Base-by-base conservation (phyloP, 2,329 filamentous ascomycete genomes). In the Fusarium dimerum region DNA sequence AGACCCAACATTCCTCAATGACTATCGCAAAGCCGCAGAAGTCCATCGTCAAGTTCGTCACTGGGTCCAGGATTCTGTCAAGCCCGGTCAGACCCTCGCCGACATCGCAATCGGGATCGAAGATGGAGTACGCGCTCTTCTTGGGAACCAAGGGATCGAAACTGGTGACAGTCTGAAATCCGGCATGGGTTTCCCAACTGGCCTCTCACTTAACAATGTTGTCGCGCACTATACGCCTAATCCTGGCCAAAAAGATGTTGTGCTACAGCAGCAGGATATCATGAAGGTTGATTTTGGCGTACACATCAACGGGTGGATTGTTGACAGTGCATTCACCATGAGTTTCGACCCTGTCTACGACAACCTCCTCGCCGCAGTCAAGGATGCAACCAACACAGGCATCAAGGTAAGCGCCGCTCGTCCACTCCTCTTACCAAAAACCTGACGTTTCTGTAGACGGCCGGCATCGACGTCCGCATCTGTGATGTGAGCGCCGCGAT, bases 381-480 rank as follows among this genome's bases (percentile, higher is more conserved):
- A 83, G 66, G 87, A 84, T 51, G 86, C 88, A 3, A 90, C 88
- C n/a, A 88, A 90, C 69, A 93, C 90, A 64, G 92, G 92, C 63
- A 82, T 96, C 67, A 86, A 85, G 78, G 68, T 66, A 36, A 29
- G 57, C 12, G 38, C 9, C 16, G 0, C 29, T 10, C 12, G 2
- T 6, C 0, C 0, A 1, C 7, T 6, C 2, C 15, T 7, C 10
- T 13, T 26, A 11, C 2, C 3, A 1, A n/a, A 5, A 0, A 2
- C 12, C 50, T 64, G 13, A 66, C 45, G 3, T 0, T 2, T 15
- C 2, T 9, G 7, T 5, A 67, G 64, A 50, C 60, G 2, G 90
- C 92, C 15, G 92, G 92, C 55, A 94, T 96, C 63, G 92, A 96
- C 66, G 90, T 91, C 34, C 85, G 92, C 47, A 86, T 96, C 69